These are phyloP conservation scores for Penicillium soppii DNA, from an alignment of 495 filamentous ascomycete species.

Conservation along the genomic window DNA sequence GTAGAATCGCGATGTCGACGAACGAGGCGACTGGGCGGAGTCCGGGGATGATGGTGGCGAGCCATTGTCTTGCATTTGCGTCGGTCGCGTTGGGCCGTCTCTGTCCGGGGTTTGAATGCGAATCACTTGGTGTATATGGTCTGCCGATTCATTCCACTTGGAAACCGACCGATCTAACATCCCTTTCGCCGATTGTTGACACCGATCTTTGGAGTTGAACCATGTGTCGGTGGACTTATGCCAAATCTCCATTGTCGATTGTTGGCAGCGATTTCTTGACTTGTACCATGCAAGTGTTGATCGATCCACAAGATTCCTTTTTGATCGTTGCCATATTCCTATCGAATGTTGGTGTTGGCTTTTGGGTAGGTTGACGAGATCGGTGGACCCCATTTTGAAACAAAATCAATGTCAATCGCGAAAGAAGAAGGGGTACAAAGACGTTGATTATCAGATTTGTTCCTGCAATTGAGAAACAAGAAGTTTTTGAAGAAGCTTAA, in stretches of 20 bases:
- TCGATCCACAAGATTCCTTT: not conserved
- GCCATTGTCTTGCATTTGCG: not conserved
- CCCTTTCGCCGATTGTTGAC: not conserved
- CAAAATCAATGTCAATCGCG: not conserved
- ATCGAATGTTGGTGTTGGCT: not conserved
- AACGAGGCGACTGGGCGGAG: not conserved
- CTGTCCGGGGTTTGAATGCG: not conserved
- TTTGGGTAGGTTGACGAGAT: not conserved
- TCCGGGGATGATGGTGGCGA: not conserved
- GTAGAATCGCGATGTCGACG: not conserved
- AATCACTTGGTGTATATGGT: not conserved
- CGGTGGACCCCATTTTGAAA: not conserved
- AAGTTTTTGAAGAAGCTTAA: too few species aligned
- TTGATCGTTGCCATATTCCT: not conserved
- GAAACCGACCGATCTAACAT: not conserved
- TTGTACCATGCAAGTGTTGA: not conserved
- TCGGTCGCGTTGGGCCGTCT: not conserved
- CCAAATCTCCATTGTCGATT: slow-evolving; percentile 1
- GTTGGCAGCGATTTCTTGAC: slow-evolving; percentile 1
- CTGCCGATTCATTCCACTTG: slow-evolving; percentile 3
- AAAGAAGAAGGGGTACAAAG: too few species aligned
- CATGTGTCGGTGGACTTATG: not conserved
- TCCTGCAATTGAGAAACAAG: too few species aligned
- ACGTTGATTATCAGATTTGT: too few species aligned
- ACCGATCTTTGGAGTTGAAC: not conserved